Conservation (phyloP, 176 grass and related monocot genomes). For the Oryza glumipatula region DNA sequence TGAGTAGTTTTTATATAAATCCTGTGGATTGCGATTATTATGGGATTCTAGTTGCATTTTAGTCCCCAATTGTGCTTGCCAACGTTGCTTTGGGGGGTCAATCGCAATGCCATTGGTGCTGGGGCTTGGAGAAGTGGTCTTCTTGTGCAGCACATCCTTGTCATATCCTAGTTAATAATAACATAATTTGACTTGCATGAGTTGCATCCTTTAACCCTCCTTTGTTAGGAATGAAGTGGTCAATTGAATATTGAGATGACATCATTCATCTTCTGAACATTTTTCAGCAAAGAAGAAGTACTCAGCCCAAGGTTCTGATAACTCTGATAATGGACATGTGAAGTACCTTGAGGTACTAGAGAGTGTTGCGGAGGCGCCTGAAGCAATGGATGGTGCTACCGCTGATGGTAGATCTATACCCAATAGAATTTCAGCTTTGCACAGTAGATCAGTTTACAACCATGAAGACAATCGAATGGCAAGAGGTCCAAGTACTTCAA, state of each 20-base stretch:
- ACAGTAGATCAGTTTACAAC: constrained; percentile 29
- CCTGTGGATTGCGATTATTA: constrained; percentile 27
- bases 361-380: constrained; percentile 35
- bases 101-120: constrained; percentile 3
- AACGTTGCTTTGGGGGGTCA: constrained; percentile 29
- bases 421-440: constrained; percentile 25
- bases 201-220: constrained; percentile 2
- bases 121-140: constrained; percentile 7
- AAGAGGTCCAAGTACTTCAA: constrained; percentile 49
- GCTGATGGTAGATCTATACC: constrained; percentile 31
- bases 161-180: neutral
- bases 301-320: constrained; percentile 44
- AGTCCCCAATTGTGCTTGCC: constrained; percentile 43
- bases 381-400: constrained; percentile 34
- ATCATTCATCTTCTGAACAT: constrained; percentile 26
- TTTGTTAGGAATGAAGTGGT: neutral
- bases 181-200: constrained; percentile 23
- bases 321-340: constrained; percentile 59
- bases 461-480: constrained; percentile 33
- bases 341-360: constrained; percentile 79
- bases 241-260: constrained; percentile 5
- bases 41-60: constrained; percentile 30
- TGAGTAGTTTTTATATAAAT: constrained; percentile 21
- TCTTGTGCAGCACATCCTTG: constrained; percentile 11
- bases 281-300: constrained; percentile 71